phyloP scores from a whole-genome alignment of 2,329 filamentous ascomycete species.

The Botrytis byssoidea region DNA sequence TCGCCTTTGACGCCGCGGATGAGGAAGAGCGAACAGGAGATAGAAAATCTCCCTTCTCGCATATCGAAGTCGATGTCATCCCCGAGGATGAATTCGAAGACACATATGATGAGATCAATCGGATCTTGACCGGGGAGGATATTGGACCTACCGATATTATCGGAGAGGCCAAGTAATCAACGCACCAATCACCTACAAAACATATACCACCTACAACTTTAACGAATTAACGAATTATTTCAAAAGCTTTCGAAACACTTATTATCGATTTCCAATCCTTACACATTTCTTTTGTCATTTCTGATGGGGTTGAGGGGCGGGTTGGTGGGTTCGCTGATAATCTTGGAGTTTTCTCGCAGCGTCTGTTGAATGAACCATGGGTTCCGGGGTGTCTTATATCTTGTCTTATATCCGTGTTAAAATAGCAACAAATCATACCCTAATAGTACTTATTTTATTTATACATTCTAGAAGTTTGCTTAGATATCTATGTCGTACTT shows the following conservation, averaged over 20 bases:
- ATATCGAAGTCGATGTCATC: neutral
- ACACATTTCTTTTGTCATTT: neutral
- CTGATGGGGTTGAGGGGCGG: too few relatives aligned
- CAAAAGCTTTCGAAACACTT: neutral
- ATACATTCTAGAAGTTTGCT: neutral
- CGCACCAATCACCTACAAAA: neutral
- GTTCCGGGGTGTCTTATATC: neutral
- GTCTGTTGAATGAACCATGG: neutral
- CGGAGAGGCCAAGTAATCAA: neutral
- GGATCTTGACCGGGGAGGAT: neutral
- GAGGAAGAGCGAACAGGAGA: neutral
- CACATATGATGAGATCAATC: neutral
- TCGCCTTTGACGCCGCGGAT: neutral
- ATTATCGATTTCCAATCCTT: too few relatives aligned
- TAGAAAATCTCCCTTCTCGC: neutral
- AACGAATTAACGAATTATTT: neutral
- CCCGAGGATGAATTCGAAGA: neutral
- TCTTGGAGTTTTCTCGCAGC: neutral
- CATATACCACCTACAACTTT: neutral
- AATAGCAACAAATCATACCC: neutral
- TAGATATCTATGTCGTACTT: neutral
- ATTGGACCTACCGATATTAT: neutral
- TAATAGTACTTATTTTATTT: neutral
- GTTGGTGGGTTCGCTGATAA: neutral
- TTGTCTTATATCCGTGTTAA: neutral